Conservation (phyloP, 176 grass and related monocot species). For the Thalia dealbata region DNA sequence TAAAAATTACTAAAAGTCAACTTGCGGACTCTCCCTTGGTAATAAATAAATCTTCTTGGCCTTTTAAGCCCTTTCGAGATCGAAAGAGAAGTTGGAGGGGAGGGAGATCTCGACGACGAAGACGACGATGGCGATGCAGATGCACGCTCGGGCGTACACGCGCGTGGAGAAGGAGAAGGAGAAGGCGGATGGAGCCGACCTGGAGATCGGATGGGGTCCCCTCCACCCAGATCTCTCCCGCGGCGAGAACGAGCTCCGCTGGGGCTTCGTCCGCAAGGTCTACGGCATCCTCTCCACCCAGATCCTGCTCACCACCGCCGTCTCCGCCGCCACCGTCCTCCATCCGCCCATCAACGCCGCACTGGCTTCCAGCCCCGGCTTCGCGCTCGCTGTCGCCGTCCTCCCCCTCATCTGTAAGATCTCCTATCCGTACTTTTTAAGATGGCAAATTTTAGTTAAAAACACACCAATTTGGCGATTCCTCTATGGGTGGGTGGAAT, state of each 20-base stretch:
- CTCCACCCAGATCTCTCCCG: conserved; percentile 87
- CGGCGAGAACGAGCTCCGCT: conserved; percentile 79
- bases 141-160: not conserved
- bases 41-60: not conserved
- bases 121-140: not conserved
- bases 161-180: conserved; percentile 12
- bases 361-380: conserved; percentile 42
- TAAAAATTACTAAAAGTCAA: too few species aligned
- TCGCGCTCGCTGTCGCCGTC: conserved; percentile 50
- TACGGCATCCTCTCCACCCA: conserved; percentile 97
- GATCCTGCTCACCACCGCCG: conserved; percentile 82
- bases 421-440: not conserved
- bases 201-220: conserved; percentile 65
- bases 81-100: conserved; percentile 39
- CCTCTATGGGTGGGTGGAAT: not conserved
- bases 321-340: conserved; percentile 69
- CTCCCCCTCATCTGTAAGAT: conserved; percentile 76
- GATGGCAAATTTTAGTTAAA: not conserved
- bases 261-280: conserved; percentile 99
- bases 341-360: conserved; percentile 61
- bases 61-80: conserved; percentile 19
- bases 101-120: not conserved
- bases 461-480: not conserved
- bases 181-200: conserved; percentile 23
- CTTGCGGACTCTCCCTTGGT: too few species aligned